Base-by-base conservation (phyloP, 106 monocot genomes). In the Acorus calamus region DNA sequence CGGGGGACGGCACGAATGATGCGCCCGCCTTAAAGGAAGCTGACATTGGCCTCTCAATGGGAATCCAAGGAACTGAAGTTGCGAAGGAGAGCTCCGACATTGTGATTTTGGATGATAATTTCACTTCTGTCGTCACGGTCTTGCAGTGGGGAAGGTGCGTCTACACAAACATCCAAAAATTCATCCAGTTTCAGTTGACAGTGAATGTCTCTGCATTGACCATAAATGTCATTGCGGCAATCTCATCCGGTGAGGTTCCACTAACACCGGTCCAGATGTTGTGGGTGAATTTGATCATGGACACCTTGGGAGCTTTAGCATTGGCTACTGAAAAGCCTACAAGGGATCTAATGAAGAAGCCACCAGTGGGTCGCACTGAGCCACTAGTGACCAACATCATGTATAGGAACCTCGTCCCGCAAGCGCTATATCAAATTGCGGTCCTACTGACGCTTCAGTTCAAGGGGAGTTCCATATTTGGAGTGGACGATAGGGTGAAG, bases 261-360 rank as follows among this genome's bases (percentile, higher is more conserved):
- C 49, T 80, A 3, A 80, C 80, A 3, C 72, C 80, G 1, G 76
- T 84, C 57, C 79, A 80, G 59, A 67, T 80, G 46, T 50, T 84
- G 47, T 84, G 84, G 84, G 75, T 84, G 50, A 80, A 80, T 63
- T 63, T 84, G 58, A 80, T 84, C 63, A 80, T 78, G 77, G 84
- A 84, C 59, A 80, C 77, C 7, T 66, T 84, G 65, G 80, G 80
- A 7, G 84, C 84, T 3, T 62, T 80, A 7, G 84, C 84, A 3
- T 60, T 84, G 42, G 80, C 80, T 4, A 80, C 80, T 2, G 84
- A 84, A 48, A 59, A 49, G 14, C 80, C 84, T 12, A 73, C 71
- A 3, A 59, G 60, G 44, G 76, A 73, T 42, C 42, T 84, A 47
- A 73, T 84, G 80, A 53, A 67, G 55, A 68, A 67, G 42, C 61